Conservation (phyloP, 2,329 filamentous ascomycete species). For the Fusarium subtropicale region DNA sequence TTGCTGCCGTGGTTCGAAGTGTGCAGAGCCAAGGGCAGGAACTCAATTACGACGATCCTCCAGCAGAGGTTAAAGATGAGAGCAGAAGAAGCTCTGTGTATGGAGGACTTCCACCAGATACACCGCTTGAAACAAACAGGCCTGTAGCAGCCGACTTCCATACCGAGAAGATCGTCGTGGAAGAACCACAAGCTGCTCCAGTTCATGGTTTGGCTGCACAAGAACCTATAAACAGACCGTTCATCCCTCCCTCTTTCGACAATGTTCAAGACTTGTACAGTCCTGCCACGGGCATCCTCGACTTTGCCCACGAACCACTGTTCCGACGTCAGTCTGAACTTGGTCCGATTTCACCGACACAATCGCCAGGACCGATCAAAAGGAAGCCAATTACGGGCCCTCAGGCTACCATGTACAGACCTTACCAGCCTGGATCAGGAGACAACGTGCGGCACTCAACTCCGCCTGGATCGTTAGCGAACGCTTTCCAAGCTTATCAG, state of each 20-base stretch:
- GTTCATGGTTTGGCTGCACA: not conserved
- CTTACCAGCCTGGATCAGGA: constrained; percentile 11
- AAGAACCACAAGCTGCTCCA: not conserved
- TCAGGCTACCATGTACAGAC: constrained; percentile 12
- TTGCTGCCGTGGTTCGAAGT: constrained; percentile 23
- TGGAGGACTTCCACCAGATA: not conserved
- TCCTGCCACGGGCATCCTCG: constrained; percentile 17
- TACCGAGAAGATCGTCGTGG: constrained; percentile 7
- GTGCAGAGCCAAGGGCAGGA: constrained; percentile 29
- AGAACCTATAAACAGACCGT: not conserved
- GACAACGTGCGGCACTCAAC: constrained; percentile 7
- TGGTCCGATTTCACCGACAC: not conserved
- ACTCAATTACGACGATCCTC: constrained; percentile 23
- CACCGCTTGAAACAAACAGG: not conserved
- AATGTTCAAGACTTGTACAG: constrained; percentile 16
- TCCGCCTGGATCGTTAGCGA: constrained; percentile 4
- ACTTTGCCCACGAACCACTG: not conserved
- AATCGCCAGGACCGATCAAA: constrained; percentile 11
- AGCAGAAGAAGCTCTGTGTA: constrained; percentile 5
- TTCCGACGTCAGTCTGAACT: constrained; percentile 5
- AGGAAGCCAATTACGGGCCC: constrained; percentile 25
- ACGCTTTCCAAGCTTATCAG: constrained; percentile 20
- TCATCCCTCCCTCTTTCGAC: not conserved
- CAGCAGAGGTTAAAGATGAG: not conserved
- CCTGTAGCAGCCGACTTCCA: not conserved